Base-by-base conservation (phyloP, 73 alveolate species). In the Urostyla sp. region DNA sequence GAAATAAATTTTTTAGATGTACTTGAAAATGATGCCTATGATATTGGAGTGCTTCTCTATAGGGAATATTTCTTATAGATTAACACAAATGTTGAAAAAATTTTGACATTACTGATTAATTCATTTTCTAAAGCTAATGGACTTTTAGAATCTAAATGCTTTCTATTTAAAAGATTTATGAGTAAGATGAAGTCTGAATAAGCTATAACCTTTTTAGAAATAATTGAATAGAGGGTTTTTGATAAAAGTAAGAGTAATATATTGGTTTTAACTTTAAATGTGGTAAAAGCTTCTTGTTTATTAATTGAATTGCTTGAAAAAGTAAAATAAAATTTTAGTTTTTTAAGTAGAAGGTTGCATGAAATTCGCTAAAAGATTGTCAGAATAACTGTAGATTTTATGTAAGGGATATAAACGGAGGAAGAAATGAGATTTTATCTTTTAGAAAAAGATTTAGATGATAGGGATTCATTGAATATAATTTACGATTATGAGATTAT, bases 21-120 rank as follows among this genome's bases (percentile, higher is more conserved):
- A 6, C 26, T 86, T 32, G 89, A 84, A 52, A 86, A 86, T 46
- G 89, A 76, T 32, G 94, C 87, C 27, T 86, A 44, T 67, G 94
- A 86, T 38, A 86, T 86, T 77, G 94, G 87, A 18, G 75, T 75
- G 58, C 80, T 86, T 10, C 66, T 86, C 38, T 77, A 75, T 79
- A 48, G 94, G 46, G 94, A 86, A 72, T 86, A 72, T 72, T 86
- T 86, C 78, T 34, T 86, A 21, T 5, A 32, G 40, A 43, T 86
- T 49, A 54, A 60, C 28, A 55, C 44, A 0, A 26, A 55, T 18
- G 63, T 38, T 51, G 82, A 50, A 16, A 46, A 50, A 46, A 75
- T 85, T 6, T 67, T 85, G 10, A 34, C 80, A 0, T 79, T 77
- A 18, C 26, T 85, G 45, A 63, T 85, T 5, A 85, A 58, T 48